phyloP scores from a whole-genome alignment of 106 monocot species.

The Allium sativum region DNA sequence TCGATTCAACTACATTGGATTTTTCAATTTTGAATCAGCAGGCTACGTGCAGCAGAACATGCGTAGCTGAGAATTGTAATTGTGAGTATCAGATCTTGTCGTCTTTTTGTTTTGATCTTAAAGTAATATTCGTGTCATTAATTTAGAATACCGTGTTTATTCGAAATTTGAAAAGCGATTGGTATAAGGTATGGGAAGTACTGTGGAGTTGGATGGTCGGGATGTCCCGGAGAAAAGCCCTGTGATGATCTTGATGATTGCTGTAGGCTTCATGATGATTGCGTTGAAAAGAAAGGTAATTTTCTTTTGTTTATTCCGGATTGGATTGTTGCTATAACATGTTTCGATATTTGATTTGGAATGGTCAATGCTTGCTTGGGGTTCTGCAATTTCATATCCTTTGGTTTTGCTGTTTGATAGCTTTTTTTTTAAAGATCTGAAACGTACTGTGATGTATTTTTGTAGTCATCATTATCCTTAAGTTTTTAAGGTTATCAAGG shows the following conservation, averaged over 20 bases:
- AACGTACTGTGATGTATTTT: too few relatives aligned
- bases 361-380: too few relatives aligned
- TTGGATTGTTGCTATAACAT: not conserved
- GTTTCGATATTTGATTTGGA: too few relatives aligned
- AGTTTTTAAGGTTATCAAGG: too few relatives aligned
- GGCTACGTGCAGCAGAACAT: conserved; percentile 59
- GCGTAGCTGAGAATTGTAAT: conserved; percentile 63
- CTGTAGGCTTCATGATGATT: conserved; percentile 73
- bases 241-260: conserved; percentile 95
- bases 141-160: not conserved
- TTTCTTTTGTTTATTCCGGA: not conserved
- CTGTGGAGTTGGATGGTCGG: conserved; percentile 84
- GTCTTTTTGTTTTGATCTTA: not conserved
- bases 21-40: not conserved
- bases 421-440: too few relatives aligned
- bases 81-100: conserved; percentile 19
- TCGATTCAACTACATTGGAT: too few relatives aligned
- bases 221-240: conserved; percentile 85
- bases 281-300: conserved; percentile 66
- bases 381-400: too few relatives aligned
- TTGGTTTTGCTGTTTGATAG: too few relatives aligned
- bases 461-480: too few relatives aligned
- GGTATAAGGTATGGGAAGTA: conserved; percentile 84
- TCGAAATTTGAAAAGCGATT: conserved; percentile 27
- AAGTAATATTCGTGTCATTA: not conserved